A percentile compares a stretch with the other conserved stretches of the same genome.
phyloP scores from a whole-genome alignment of 805 yeast genomes.

The Monosporozyma aquatica region DNA sequence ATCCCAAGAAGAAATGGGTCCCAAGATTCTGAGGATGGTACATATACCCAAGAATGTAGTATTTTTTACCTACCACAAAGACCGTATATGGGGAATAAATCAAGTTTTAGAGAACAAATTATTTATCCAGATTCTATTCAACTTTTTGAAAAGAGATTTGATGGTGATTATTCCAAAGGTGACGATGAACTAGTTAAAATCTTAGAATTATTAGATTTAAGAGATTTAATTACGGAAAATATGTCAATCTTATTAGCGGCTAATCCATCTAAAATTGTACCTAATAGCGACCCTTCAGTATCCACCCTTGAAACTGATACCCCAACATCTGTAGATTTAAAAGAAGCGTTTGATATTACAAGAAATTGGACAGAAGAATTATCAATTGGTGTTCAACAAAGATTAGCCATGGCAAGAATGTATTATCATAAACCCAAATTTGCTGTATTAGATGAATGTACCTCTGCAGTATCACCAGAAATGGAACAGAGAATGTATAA shows the following conservation, averaged over 20 bases:
- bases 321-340: slow-evolving; percentile 16
- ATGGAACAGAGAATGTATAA: slow-evolving; percentile 85
- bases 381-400: slow-evolving; percentile 85
- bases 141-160: slow-evolving; percentile 38
- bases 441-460: slow-evolving; percentile 93
- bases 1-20: slow-evolving; percentile 21
- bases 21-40: slow-evolving; percentile 4
- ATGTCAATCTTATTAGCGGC: slow-evolving; percentile 31
- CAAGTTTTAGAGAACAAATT: slow-evolving; percentile 73
- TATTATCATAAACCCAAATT: slow-evolving; percentile 86
- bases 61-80: slow-evolving; percentile 88
- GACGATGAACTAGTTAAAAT: slow-evolving; percentile 45
- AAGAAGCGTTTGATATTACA: slow-evolving; percentile 54
- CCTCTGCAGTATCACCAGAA: slow-evolving; percentile 85
- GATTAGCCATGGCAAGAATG: slow-evolving; percentile 86
- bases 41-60: slow-evolving; percentile 31
- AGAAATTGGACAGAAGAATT: slow-evolving; percentile 85
- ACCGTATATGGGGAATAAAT: slow-evolving; percentile 65
- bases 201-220: slow-evolving; percentile 48
- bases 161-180: slow-evolving; percentile 23
- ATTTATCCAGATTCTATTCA: slow-evolving; percentile 73
- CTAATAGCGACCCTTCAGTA: neutral
- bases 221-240: slow-evolving; percentile 44
- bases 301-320: neutral
- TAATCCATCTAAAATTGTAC: neutral